These are phyloP conservation scores for Xylariaceae sp. DNA, from an alignment of 2,329 filamentous ascomycete genomes.

Conservation along the genomic window DNA sequence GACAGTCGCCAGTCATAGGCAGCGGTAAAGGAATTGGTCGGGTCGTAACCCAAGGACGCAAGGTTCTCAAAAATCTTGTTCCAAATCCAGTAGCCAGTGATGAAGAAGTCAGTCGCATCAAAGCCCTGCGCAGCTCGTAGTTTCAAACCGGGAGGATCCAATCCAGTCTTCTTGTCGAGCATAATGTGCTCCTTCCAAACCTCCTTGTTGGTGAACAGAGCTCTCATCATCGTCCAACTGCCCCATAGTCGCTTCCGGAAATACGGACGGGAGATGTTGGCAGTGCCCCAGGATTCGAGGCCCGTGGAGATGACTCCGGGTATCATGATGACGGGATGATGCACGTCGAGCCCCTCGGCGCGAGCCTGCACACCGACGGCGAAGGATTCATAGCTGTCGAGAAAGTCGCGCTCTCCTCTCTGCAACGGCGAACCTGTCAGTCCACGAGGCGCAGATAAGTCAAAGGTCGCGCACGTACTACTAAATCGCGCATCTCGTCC, in stretches of 20 bases:
- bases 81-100: constrained; percentile 95
- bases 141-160: constrained; percentile 89
- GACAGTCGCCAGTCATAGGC: constrained; percentile 90
- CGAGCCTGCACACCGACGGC: constrained; percentile 81
- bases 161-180: constrained; percentile 85
- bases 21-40: constrained; percentile 66
- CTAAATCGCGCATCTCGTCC: constrained; percentile 74
- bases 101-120: constrained; percentile 95
- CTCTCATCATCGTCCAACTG: constrained; percentile 98
- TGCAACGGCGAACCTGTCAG: constrained; percentile 32
- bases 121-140: constrained; percentile 92
- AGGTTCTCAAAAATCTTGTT: constrained; percentile 98
- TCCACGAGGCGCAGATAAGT: neutral
- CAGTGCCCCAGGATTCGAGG: constrained; percentile 93
- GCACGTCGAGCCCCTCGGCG: constrained; percentile 72
- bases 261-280: constrained; percentile 78
- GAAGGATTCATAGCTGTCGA: constrained; percentile 90
- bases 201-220: constrained; percentile 87
- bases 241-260: constrained; percentile 95
- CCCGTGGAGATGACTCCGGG: constrained; percentile 97
- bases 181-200: constrained; percentile 96
- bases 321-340: constrained; percentile 93
- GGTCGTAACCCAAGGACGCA: constrained; percentile 93
- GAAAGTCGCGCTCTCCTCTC: constrained; percentile 78
- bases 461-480: constrained; percentile 51